Evolutionary conservation across 169 alveolate species (phyloP).

Genomic region (Plasmodium inui): DNA sequence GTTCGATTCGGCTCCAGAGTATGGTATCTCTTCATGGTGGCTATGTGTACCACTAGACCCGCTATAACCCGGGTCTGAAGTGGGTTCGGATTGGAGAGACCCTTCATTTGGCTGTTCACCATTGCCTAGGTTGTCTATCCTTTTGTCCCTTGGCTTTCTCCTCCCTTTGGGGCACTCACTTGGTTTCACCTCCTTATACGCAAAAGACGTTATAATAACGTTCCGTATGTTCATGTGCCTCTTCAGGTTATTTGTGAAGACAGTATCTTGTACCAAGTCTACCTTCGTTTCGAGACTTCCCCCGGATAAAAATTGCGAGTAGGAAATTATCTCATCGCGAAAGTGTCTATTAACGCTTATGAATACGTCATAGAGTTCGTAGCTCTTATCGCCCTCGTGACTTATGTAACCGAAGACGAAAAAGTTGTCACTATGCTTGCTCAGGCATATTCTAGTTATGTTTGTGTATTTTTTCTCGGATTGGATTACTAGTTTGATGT

Average conservation of each 20-base stretch:
- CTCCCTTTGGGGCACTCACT: background rate
- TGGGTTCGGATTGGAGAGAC: constrained; percentile 1
- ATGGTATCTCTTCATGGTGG: background rate
- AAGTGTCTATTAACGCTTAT: constrained; percentile 67
- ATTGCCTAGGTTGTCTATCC: background rate
- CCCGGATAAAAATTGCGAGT: constrained; percentile 70
- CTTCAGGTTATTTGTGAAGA: constrained; percentile 42
- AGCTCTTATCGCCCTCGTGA: constrained; percentile 16
- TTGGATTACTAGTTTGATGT: constrained; percentile 14
- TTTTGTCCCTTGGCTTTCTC: background rate
- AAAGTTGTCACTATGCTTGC: constrained; percentile 51
- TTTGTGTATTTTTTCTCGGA: constrained; percentile 34
- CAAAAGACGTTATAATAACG: constrained; percentile 68
- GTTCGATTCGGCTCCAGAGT: constrained; percentile 17
- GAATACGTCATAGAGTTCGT: constrained; percentile 58
- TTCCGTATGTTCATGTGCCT: constrained; percentile 48
- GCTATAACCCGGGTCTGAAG: background rate
- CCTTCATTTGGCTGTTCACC: background rate
- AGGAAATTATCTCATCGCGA: constrained; percentile 61
- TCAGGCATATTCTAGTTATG: constrained; percentile 70
- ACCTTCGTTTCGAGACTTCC: constrained; percentile 22
- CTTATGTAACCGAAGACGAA: constrained; percentile 53
- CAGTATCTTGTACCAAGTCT: constrained; percentile 54
- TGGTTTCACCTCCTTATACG: constrained; percentile 33
- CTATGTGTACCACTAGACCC: background rate